Evolutionary conservation across 2,329 filamentous ascomycete genomes (phyloP).

Genomic region (Penicillium occitanis): DNA sequence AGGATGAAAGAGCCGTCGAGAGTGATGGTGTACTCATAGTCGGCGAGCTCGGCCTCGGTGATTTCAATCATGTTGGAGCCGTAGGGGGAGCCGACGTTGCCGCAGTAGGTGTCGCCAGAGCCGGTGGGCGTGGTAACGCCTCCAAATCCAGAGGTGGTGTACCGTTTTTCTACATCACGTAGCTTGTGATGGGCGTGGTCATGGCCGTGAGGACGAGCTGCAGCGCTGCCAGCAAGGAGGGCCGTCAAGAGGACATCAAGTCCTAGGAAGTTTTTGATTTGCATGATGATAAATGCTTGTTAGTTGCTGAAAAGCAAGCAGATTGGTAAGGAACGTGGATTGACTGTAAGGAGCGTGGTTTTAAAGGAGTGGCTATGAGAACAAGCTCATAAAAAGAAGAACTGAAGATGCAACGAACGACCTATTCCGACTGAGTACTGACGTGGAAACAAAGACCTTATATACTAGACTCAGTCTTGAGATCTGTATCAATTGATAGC

Average conservation of each 20-base stretch:
- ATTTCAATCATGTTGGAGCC: slow-evolving; percentile 44
- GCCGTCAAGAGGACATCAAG: not conserved
- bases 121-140: slow-evolving; percentile 14
- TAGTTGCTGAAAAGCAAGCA: not conserved
- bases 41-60: slow-evolving; percentile 30
- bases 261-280: not conserved
- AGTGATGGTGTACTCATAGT: slow-evolving; percentile 38
- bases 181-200: not conserved
- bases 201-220: not conserved
- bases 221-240: not conserved
- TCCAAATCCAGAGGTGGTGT: not conserved
- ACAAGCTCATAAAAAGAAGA: not conserved
- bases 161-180: not conserved
- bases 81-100: slow-evolving; percentile 40
- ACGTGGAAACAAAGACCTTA: not conserved
- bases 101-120: slow-evolving; percentile 30
- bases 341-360: not conserved
- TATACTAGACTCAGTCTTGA: not conserved
- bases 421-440: not conserved
- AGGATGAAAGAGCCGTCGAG: slow-evolving; percentile 31
- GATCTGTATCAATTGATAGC: not conserved
- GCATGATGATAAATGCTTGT: not conserved
- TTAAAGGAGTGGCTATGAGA: not conserved
- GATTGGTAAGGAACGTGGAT: not conserved
- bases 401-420: not conserved